phyloP scores from a whole-genome alignment of 1,284 basidiomycete genomes.

The Malassezia nana region DNA sequence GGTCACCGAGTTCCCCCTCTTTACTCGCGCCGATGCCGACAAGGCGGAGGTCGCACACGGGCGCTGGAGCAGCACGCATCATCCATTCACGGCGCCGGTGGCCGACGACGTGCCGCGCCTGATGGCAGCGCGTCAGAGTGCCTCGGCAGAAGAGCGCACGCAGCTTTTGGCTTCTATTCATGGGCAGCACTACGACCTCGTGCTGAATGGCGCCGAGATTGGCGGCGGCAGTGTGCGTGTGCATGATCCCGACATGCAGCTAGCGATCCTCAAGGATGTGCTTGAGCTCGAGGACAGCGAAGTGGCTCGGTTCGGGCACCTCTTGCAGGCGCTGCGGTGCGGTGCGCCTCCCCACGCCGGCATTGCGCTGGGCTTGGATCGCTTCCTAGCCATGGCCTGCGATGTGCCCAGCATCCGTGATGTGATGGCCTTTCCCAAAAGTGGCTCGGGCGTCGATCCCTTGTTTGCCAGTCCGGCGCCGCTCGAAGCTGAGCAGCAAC shows the following conservation, averaged over 20 bases:
- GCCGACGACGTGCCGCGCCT: conserved; percentile 69
- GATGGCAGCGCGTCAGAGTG: conserved; percentile 49
- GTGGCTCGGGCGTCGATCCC: conserved; percentile 68
- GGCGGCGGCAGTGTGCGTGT: conserved; percentile 87
- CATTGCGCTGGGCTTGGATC: conserved; percentile 74
- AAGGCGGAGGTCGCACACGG: conserved; percentile 63
- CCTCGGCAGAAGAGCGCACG: background rate
- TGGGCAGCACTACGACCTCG: conserved; percentile 93
- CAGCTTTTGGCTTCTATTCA: conserved; percentile 51
- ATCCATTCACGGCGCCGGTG: conserved; percentile 94
- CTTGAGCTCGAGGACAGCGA: conserved; percentile 66
- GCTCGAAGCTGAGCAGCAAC: conserved; percentile 3
- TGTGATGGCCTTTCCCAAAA: conserved; percentile 93
- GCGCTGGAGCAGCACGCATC: conserved; percentile 80
- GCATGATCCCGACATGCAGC: conserved; percentile 75
- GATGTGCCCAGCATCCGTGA: conserved; percentile 74
- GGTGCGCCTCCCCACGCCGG: conserved; percentile 95
- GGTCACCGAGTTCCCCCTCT: conserved; percentile 91
- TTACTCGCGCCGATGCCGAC: conserved; percentile 75
- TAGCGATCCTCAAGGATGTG: conserved; percentile 66
- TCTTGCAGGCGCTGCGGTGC: conserved; percentile 71
- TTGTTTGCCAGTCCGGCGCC: conserved; percentile 76
- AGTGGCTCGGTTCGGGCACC: conserved; percentile 65
- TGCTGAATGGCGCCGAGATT: conserved; percentile 86
- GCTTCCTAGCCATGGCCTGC: conserved; percentile 79